These are phyloP conservation scores for Coemansia sp. DNA, from an alignment of 192 early-diverging fungal genomes.

Conservation along the genomic window DNA sequence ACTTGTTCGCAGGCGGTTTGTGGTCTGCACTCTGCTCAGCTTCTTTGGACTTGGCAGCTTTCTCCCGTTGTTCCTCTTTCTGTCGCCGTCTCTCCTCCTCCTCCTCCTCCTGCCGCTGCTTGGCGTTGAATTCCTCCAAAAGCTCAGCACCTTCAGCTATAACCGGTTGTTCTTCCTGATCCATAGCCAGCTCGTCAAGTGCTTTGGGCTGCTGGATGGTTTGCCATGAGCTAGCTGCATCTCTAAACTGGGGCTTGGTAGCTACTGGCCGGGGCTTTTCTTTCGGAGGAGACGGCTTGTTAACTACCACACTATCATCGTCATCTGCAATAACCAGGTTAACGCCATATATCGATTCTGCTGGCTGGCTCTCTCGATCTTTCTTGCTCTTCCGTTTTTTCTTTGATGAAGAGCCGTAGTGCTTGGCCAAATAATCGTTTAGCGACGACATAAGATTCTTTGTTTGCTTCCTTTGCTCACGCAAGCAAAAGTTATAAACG, in stretches of 20 bases:
- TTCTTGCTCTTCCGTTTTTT: slow-evolving; percentile 16
- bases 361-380: slow-evolving; percentile 4
- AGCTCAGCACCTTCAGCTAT: slow-evolving; percentile 43
- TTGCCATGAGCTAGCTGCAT: slow-evolving; percentile 21
- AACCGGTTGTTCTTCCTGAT: slow-evolving; percentile 31
- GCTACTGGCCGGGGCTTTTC: too few species aligned
- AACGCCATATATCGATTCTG: slow-evolving; percentile 5
- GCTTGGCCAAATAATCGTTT: slow-evolving; percentile 44
- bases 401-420: slow-evolving; percentile 33
- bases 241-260: slow-evolving; percentile 10
- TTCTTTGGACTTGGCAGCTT: slow-evolving; percentile 2
- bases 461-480: not conserved
- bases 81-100: too few species aligned
- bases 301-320: slow-evolving; percentile 9
- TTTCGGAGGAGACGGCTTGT: too few species aligned
- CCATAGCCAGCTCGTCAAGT: not conserved
- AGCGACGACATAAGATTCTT: slow-evolving; percentile 18
- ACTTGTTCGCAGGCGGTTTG: not conserved
- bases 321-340: slow-evolving; percentile 28
- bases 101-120: slow-evolving; percentile 12
- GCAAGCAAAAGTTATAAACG: not conserved
- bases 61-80: slow-evolving; percentile 7
- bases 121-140: slow-evolving; percentile 22
- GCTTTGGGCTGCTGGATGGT: slow-evolving; percentile 2
- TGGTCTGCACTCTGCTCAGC: slow-evolving; percentile 6